Percentiles rank a stretch among this genome's conserved stretches.
These are phyloP conservation scores for Rhizophora apiculata DNA, from an alignment of 345 rosid genomes.

Conservation along the genomic window DNA sequence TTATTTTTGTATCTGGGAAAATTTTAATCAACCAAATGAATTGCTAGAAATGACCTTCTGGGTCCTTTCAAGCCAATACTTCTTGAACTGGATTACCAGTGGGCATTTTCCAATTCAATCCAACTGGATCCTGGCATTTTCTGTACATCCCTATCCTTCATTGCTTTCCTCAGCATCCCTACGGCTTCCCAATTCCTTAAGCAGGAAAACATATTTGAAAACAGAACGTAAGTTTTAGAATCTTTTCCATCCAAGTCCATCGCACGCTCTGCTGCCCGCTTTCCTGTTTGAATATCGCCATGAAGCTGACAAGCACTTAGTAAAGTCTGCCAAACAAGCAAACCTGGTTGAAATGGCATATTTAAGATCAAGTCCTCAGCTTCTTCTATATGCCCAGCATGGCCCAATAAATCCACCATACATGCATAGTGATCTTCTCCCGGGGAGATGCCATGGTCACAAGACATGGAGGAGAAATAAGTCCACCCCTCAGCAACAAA, in stretches of 20 bases:
- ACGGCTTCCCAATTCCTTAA: slow-evolving; percentile 44
- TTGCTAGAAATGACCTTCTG: too few species aligned
- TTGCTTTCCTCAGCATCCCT: slow-evolving; percentile 38
- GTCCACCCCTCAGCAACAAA: slow-evolving; percentile 47
- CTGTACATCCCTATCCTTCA: slow-evolving; percentile 47
- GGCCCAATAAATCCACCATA: slow-evolving; percentile 51
- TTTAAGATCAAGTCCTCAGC: slow-evolving; percentile 44
- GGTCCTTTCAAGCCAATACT: neutral
- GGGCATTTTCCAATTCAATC: slow-evolving; percentile 25
- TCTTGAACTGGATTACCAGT: neutral
- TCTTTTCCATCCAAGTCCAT: slow-evolving; percentile 33
- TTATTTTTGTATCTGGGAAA: too few species aligned
- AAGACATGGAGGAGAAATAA: slow-evolving; percentile 45
- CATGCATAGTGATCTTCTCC: slow-evolving; percentile 56
- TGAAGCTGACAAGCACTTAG: slow-evolving; percentile 47
- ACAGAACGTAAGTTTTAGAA: slow-evolving; percentile 45
- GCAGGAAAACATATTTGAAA: slow-evolving; percentile 53
- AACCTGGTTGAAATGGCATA: slow-evolving; percentile 46
- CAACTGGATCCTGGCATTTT: slow-evolving; percentile 60
- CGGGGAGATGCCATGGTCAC: slow-evolving; percentile 38
- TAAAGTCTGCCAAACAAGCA: slow-evolving; percentile 55
- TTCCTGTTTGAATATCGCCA: slow-evolving; percentile 48
- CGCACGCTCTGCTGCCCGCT: slow-evolving; percentile 42
- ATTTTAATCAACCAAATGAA: too few species aligned
- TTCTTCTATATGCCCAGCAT: slow-evolving; percentile 43